Percentiles rank a stretch among this genome's conserved stretches.
These are phyloP conservation scores for Penicillium palitans DNA, from an alignment of 2,329 filamentous ascomycete species.

Conservation along the genomic window DNA sequence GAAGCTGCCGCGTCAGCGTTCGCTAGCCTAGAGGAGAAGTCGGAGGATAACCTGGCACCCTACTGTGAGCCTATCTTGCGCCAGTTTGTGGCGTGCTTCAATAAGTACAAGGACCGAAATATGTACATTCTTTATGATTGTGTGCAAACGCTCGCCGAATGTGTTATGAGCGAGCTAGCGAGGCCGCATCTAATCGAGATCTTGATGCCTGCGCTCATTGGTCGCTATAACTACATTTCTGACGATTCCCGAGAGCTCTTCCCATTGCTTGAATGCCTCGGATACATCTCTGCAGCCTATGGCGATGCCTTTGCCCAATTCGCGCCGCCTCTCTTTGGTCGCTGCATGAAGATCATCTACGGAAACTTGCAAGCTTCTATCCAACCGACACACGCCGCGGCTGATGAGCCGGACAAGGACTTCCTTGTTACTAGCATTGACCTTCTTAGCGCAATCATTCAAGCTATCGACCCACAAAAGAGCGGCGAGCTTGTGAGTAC, in stretches of 20 bases:
- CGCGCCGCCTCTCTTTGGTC: slow-evolving; percentile 78
- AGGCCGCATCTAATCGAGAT: slow-evolving; percentile 75
- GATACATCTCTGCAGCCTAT: slow-evolving; percentile 87
- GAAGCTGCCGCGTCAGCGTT: slow-evolving; percentile 95
- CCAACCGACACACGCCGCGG: slow-evolving; percentile 56
- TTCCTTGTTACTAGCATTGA: slow-evolving; percentile 95
- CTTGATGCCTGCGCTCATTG: slow-evolving; percentile 89
- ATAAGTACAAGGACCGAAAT: slow-evolving; percentile 95
- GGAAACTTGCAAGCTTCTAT: slow-evolving; percentile 82
- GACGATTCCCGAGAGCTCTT: slow-evolving; percentile 93
- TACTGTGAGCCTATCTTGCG: slow-evolving; percentile 88
- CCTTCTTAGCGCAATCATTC: slow-evolving; percentile 87
- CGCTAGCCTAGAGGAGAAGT: slow-evolving; percentile 92
- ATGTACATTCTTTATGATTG: slow-evolving; percentile 99
- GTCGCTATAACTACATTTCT: slow-evolving; percentile 80
- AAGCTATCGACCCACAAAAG: slow-evolving; percentile 74
- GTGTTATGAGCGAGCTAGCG: slow-evolving; percentile 79
- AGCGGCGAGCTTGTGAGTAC: slow-evolving; percentile 73
- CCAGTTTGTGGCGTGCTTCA: slow-evolving; percentile 90
- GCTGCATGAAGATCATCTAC: slow-evolving; percentile 90
- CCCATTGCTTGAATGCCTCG: slow-evolving; percentile 91
- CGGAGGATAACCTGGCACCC: slow-evolving; percentile 73
- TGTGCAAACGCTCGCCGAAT: slow-evolving; percentile 92
- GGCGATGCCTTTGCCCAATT: slow-evolving; percentile 80
- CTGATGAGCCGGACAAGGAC: slow-evolving; percentile 86